Percentiles rank a stretch among this genome's conserved stretches.
These are phyloP conservation scores for Dillenia turbinata DNA, from an alignment of 164 flowering plant genomes.

Conservation along the genomic window DNA sequence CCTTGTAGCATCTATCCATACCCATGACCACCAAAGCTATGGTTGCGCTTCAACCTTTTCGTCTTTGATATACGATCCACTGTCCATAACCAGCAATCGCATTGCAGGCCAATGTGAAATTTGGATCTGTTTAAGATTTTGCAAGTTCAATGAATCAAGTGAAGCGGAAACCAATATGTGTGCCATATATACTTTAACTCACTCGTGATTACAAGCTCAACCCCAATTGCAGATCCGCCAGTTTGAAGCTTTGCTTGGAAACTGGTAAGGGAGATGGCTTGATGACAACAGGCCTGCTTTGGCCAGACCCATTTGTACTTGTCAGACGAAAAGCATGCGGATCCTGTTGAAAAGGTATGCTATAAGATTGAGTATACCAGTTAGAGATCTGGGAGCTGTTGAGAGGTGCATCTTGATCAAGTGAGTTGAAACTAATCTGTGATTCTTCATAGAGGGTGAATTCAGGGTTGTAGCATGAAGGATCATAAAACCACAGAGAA, in stretches of 20 bases:
- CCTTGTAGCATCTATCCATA: too few species aligned
- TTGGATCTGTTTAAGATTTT: too few species aligned
- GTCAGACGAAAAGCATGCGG: constrained; percentile 28
- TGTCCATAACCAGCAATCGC: too few species aligned
- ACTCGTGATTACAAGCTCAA: constrained; percentile 20
- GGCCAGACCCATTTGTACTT: constrained; percentile 19
- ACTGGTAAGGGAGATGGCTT: constrained; percentile 27
- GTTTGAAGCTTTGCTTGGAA: constrained; percentile 28
- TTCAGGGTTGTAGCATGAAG: constrained; percentile 27
- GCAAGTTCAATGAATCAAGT: too few species aligned
- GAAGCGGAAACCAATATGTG: too few species aligned
- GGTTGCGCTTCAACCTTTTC: too few species aligned
- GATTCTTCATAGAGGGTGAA: constrained; percentile 40
- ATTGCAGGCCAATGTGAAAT: too few species aligned
- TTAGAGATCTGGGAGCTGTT: constrained; percentile 17
- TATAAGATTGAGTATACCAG: constrained; percentile 16
- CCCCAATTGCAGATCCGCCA: constrained; percentile 51
- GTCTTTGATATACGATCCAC: too few species aligned
- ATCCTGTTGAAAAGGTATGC: constrained; percentile 24
- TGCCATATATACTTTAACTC: too few species aligned
- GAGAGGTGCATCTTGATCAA: constrained; percentile 25
- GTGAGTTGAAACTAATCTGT: constrained; percentile 48
- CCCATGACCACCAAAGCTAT: too few species aligned
- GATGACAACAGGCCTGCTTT: constrained; percentile 14
- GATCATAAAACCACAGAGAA: constrained; percentile 36